Evolutionary conservation across 805 yeast species (phyloP).

Genomic region (Helenozyma rhizophorensis): DNA sequence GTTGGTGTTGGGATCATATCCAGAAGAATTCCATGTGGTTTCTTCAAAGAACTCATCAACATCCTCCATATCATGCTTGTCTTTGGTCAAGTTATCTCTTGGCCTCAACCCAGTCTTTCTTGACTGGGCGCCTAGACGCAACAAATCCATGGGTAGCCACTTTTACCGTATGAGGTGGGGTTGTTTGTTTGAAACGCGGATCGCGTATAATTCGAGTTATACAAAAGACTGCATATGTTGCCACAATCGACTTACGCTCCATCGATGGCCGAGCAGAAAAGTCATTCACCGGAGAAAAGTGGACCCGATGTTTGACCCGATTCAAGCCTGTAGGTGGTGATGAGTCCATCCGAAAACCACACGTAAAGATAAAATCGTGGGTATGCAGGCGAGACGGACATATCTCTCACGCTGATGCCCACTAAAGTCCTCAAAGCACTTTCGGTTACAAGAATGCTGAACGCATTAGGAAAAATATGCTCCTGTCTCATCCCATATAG

Average conservation of each 20-base stretch:
- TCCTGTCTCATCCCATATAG: slow-evolving; percentile 41
- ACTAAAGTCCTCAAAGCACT: slow-evolving; percentile 28
- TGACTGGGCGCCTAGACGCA: slow-evolving; percentile 53
- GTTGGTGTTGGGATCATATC: too few species aligned
- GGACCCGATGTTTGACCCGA: too few species aligned
- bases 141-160: slow-evolving; percentile 42
- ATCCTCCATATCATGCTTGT: slow-evolving; percentile 63
- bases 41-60: slow-evolving; percentile 65
- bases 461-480: slow-evolving; percentile 35
- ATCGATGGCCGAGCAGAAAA: too few species aligned
- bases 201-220: too few species aligned
- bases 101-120: slow-evolving; percentile 63
- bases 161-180: too few species aligned
- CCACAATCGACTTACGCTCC: too few species aligned
- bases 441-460: slow-evolving; percentile 21
- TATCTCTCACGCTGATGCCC: slow-evolving; percentile 27
- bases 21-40: slow-evolving; percentile 8
- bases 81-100: slow-evolving; percentile 44
- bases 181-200: too few species aligned
- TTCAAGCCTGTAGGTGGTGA: slow-evolving; percentile 12
- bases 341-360: slow-evolving; percentile 30
- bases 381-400: slow-evolving; percentile 14
- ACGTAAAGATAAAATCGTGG: slow-evolving; percentile 31
- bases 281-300: too few species aligned
- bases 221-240: too few species aligned